Evolutionary conservation across 2,329 filamentous ascomycete species (phyloP).

Genomic region (Fusarium buharicum): DNA sequence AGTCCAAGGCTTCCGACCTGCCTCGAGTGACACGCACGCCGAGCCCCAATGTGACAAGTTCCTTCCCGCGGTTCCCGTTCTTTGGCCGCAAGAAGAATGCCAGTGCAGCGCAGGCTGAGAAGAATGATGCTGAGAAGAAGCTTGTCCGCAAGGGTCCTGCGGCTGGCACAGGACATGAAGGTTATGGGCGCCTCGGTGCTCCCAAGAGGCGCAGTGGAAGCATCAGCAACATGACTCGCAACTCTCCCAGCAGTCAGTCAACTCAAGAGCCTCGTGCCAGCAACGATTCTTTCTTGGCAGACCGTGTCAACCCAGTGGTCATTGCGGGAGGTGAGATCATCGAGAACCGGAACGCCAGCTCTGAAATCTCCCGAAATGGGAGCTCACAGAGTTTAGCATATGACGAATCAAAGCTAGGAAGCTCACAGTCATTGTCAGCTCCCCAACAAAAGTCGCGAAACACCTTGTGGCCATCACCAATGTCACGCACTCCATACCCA

Average conservation of each 20-base stretch:
- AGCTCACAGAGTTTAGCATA: constrained; percentile 60
- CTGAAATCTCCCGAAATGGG: constrained; percentile 60
- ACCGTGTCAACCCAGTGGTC: constrained; percentile 72
- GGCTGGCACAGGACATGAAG: constrained; percentile 94
- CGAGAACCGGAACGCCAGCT: constrained; percentile 67
- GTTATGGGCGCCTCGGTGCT: constrained; percentile 75
- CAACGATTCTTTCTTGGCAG: constrained; percentile 67
- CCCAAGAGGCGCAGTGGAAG: constrained; percentile 72
- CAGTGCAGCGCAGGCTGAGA: constrained; percentile 60
- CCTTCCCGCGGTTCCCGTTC: constrained; percentile 77
- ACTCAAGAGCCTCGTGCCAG: constrained; percentile 64
- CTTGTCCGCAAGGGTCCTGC: constrained; percentile 76
- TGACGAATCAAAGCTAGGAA: constrained; percentile 51
- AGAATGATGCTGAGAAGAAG: constrained; percentile 57
- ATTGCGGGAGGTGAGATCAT: constrained; percentile 72
- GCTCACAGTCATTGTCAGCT: constrained; percentile 55
- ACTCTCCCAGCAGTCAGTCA: constrained; percentile 55
- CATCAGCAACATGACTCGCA: constrained; percentile 59
- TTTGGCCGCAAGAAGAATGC: constrained; percentile 78
- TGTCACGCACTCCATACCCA: constrained; percentile 53
- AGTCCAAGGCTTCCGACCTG: constrained; percentile 32
- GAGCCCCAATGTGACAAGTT: constrained; percentile 64
- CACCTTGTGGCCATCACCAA: constrained; percentile 65
- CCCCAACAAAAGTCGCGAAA: constrained; percentile 55
- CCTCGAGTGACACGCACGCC: constrained; percentile 55